Conservation (phyloP, 1,139 yeast species). For the Hyphopichia pseudoburtonii region DNA sequence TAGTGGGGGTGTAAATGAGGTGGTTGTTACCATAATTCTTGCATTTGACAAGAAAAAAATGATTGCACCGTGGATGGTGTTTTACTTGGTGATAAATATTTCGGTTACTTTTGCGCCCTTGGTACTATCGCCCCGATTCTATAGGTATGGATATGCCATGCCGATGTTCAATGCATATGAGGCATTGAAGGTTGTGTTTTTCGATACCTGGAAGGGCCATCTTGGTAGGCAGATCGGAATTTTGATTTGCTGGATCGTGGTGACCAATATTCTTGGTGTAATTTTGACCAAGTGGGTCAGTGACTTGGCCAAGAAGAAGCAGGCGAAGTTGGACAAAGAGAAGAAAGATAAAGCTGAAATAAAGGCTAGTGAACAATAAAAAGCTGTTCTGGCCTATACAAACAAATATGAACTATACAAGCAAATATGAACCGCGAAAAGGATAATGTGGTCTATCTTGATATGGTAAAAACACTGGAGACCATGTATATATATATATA, state of each 20-base stretch:
- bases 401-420: too few relatives aligned
- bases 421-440: too few relatives aligned
- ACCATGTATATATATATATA: too few relatives aligned
- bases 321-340: conserved; percentile 6
- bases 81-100: conserved; percentile 59
- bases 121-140: conserved; percentile 52
- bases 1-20: conserved; percentile 64
- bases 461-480: too few relatives aligned
- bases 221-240: conserved; percentile 62
- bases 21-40: conserved; percentile 48
- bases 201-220: conserved; percentile 54
- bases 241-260: conserved; percentile 56
- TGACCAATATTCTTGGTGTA: conserved; percentile 17
- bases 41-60: conserved; percentile 44
- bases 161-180: conserved; percentile 64
- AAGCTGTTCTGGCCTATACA: too few relatives aligned
- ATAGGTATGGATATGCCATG: conserved; percentile 62
- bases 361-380: neutral
- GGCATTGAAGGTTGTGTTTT: conserved; percentile 55
- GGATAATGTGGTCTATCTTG: too few relatives aligned
- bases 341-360: conserved; percentile 5
- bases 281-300: conserved; percentile 9
- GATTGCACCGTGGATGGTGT: conserved; percentile 62
- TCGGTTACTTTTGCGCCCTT: conserved; percentile 63
- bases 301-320: conserved; percentile 7